A percentile compares a stretch with the other conserved stretches of the same genome.
These are phyloP conservation scores for Scopulariopsis brevicaulis DNA, from an alignment of 2,329 filamentous ascomycete genomes.

Conservation along the genomic window DNA sequence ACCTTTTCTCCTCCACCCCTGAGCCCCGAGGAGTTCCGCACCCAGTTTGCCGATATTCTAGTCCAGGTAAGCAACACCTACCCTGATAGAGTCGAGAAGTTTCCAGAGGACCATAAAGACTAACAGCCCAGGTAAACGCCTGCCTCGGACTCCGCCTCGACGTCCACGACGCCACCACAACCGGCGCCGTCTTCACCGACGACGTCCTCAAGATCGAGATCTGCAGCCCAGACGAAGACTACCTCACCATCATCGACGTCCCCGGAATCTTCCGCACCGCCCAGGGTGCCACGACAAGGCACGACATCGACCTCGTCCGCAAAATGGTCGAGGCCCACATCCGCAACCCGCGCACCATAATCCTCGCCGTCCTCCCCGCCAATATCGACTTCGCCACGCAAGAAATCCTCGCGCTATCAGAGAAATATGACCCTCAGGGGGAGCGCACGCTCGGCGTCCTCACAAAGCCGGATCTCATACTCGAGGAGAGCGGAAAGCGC, in stretches of 20 bases:
- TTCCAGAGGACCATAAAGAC: background rate
- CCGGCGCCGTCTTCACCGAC: conserved; percentile 13
- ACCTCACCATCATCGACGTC: conserved; percentile 12
- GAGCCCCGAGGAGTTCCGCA: conserved; percentile 12
- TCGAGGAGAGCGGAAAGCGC: conserved; percentile 7
- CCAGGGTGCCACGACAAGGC: conserved; percentile 7
- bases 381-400: conserved; percentile 32
- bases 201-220: conserved; percentile 11
- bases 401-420: conserved; percentile 28
- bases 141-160: conserved; percentile 29
- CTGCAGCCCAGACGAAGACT: conserved; percentile 10
- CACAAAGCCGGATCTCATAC: conserved; percentile 32
- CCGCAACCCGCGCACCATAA: conserved; percentile 32
- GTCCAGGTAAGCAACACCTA: conserved; percentile 3
- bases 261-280: conserved; percentile 10
- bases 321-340: conserved; percentile 24
- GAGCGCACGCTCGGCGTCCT: conserved; percentile 29
- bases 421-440: conserved; percentile 20
- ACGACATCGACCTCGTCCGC: conserved; percentile 7
- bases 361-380: conserved; percentile 30
- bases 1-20: background rate
- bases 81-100: too few species aligned
- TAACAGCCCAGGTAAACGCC: conserved; percentile 21
- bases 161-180: background rate
- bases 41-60: conserved; percentile 24